Conservation (phyloP, 2,329 filamentous ascomycete species). For the Fusarium fujikuroi region DNA sequence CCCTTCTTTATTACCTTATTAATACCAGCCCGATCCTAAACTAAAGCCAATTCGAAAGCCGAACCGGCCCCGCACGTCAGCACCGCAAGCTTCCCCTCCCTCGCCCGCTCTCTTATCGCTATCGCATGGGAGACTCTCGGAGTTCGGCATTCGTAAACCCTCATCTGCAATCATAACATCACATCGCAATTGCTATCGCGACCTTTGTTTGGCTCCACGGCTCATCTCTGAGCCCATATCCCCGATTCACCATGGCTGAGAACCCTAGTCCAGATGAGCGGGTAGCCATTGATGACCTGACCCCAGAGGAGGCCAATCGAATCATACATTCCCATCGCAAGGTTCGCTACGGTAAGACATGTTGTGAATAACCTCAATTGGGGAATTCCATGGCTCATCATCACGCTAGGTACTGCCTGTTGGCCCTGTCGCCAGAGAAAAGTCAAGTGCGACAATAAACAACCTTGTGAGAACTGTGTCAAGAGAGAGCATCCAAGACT, state of each 20-base stretch:
- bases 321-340: constrained; percentile 77
- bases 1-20: constrained; percentile 7
- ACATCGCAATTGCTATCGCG: constrained; percentile 32
- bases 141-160: constrained; percentile 51
- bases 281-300: constrained; percentile 65
- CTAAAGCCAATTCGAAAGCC: constrained; percentile 34
- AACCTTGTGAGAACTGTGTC: constrained; percentile 75
- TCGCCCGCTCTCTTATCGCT: constrained; percentile 21
- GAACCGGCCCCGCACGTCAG: constrained; percentile 40
- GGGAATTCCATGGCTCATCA: constrained; percentile 21
- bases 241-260: constrained; percentile 56
- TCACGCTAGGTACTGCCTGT: constrained; percentile 66
- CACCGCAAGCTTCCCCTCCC: constrained; percentile 40
- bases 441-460: constrained; percentile 76
- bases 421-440: constrained; percentile 76
- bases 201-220: constrained; percentile 43
- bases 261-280: constrained; percentile 57
- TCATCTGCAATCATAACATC: constrained; percentile 44
- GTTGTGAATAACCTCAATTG: constrained; percentile 31
- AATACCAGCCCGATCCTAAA: not conserved
- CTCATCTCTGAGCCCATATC: constrained; percentile 32
- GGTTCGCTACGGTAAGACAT: constrained; percentile 70
- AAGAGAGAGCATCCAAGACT: constrained; percentile 72
- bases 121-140: constrained; percentile 48
- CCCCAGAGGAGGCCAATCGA: constrained; percentile 72